These are phyloP conservation scores for Anthoceros angustus DNA, from an alignment of 225 moss, liverwort and hornwort species.

Conservation along the genomic window DNA sequence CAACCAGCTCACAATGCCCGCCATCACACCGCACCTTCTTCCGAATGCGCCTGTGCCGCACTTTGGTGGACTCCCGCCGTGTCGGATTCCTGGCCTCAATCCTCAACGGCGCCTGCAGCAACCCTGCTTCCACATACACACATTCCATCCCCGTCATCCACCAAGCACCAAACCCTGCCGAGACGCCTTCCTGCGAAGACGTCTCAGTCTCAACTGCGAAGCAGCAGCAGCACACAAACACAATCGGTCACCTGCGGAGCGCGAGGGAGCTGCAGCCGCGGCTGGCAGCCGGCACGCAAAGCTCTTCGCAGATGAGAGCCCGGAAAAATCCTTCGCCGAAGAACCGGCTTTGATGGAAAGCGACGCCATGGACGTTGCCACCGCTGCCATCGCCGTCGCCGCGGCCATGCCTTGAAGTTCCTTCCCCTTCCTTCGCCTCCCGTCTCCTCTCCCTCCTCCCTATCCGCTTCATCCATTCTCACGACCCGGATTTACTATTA, in stretches of 20 bases:
- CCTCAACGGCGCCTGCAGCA: constrained; percentile 26
- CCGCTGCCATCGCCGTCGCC: constrained; percentile 15
- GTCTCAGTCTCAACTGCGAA: not conserved
- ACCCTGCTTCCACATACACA: constrained; percentile 19
- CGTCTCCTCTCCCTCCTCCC: not conserved
- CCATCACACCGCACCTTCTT: constrained; percentile 21
- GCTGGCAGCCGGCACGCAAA: constrained; percentile 1
- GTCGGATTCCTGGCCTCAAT: constrained; percentile 60
- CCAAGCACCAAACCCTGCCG: not conserved
- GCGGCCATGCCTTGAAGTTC: not conserved
- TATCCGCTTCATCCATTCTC: not conserved
- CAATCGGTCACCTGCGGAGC: not conserved
- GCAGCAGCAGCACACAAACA: not conserved
- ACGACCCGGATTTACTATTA: too few relatives aligned
- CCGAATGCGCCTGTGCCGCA: constrained; percentile 47
- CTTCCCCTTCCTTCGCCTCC: not conserved
- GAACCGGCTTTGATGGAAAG: constrained; percentile 8
- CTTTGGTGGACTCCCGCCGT: constrained; percentile 45
- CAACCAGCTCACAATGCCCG: too few relatives aligned
- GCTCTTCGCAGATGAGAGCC: constrained; percentile 7
- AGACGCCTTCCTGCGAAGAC: not conserved
- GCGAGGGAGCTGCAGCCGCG: not conserved
- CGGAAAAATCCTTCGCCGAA: constrained; percentile 7
- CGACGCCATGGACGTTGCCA: constrained; percentile 12
- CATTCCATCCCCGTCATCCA: not conserved